Percentiles rank a stretch among this genome's conserved stretches.
Evolutionary conservation across 768 basidiomycete genomes (phyloP).

Genomic region (Paxillus rubicundulus): DNA sequence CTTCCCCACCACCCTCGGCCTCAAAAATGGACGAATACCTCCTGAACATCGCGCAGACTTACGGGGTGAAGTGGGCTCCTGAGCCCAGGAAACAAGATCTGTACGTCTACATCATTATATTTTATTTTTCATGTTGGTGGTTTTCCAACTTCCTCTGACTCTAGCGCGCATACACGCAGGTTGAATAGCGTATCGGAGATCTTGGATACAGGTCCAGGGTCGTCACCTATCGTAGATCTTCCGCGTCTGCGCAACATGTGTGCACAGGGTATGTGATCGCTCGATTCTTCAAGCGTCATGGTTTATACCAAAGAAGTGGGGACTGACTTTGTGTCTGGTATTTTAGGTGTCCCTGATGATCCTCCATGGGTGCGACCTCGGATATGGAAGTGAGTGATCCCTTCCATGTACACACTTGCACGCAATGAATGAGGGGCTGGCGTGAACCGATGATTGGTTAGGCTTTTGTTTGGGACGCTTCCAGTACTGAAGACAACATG

Average conservation of each 20-base stretch:
- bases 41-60: slow-evolving; percentile 48
- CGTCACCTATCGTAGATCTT: slow-evolving; percentile 54
- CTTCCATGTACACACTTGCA: background rate
- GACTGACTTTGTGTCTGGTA: slow-evolving; percentile 5
- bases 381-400: slow-evolving; percentile 65
- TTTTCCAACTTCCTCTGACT: background rate
- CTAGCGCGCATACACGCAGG: slow-evolving; percentile 34
- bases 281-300: background rate
- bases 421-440: slow-evolving; percentile 4
- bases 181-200: slow-evolving; percentile 58
- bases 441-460: slow-evolving; percentile 22
- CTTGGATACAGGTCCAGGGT: slow-evolving; percentile 43
- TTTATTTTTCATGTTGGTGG: background rate
- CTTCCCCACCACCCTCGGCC: slow-evolving; percentile 54
- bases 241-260: slow-evolving; percentile 54
- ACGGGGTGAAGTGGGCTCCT: slow-evolving; percentile 59
- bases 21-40: slow-evolving; percentile 56
- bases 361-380: slow-evolving; percentile 75
- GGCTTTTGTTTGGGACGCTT: slow-evolving; percentile 62
- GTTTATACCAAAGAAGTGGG: background rate
- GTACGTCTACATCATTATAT: slow-evolving; percentile 36
- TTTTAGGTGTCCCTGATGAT: slow-evolving; percentile 66
- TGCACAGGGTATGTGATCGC: slow-evolving; percentile 48
- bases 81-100: slow-evolving; percentile 60
- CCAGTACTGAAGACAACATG: slow-evolving; percentile 56